These are phyloP conservation scores for Heterobasidion parviporum DNA, from an alignment of 1,284 basidiomycete species.

Conservation along the genomic window DNA sequence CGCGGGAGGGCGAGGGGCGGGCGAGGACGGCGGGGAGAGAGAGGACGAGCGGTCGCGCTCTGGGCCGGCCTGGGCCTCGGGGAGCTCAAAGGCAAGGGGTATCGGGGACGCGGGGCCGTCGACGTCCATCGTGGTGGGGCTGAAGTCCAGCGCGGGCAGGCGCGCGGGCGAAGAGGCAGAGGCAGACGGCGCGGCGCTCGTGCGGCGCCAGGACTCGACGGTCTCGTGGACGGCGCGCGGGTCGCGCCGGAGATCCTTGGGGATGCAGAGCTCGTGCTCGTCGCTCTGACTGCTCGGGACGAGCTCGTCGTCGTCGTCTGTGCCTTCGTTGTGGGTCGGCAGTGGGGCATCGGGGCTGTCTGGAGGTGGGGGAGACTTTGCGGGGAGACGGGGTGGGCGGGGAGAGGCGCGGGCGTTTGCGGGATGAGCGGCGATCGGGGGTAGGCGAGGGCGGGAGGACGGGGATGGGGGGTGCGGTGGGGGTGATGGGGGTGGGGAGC, in stretches of 20 bases:
- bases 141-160: background rate
- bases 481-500: background rate
- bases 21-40: background rate
- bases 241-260: conserved; percentile 10
- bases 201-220: conserved; percentile 10
- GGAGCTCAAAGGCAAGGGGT: background rate
- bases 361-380: too few relatives aligned
- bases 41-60: background rate
- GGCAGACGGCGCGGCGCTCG: background rate
- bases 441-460: background rate
- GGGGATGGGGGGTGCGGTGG: conserved; percentile 5
- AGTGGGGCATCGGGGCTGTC: too few relatives aligned
- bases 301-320: conserved; percentile 20
- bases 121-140: background rate
- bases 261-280: conserved; percentile 44
- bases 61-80: background rate
- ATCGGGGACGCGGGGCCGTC: background rate
- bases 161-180: background rate
- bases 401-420: background rate
- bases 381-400: conserved; percentile 10
- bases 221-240: conserved; percentile 4
- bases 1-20: background rate
- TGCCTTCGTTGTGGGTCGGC: background rate
- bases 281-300: conserved; percentile 67
- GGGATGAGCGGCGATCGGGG: too few relatives aligned